Conservation (phyloP, 805 yeast species). For the Hemisphaericaspora nanyangensis region DNA sequence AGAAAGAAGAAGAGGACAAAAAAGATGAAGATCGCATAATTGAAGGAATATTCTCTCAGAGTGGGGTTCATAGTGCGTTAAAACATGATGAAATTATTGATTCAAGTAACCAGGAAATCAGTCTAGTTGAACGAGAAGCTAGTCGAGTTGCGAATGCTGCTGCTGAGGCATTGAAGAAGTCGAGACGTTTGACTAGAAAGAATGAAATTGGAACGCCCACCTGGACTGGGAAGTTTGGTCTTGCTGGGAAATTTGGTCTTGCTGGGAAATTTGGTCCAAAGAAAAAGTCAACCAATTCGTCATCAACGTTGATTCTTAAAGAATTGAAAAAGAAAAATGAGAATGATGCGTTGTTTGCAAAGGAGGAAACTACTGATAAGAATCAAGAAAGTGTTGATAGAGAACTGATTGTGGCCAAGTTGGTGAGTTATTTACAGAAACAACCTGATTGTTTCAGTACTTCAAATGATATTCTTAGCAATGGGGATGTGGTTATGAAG, state of each 20-base stretch:
- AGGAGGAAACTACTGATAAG: conserved; percentile 6
- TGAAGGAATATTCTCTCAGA: conserved; percentile 67
- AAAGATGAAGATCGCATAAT: conserved; percentile 63
- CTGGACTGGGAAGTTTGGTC: conserved; percentile 98
- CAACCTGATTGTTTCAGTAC: conserved; percentile 40
- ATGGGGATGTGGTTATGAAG: conserved; percentile 19
- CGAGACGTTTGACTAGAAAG: conserved; percentile 49
- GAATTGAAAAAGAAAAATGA: conserved; percentile 44
- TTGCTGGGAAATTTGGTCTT: conserved; percentile 82
- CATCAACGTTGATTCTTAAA: conserved; percentile 50
- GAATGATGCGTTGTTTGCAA: conserved; percentile 11
- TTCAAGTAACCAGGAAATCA: conserved; percentile 47
- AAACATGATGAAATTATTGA: conserved; percentile 77
- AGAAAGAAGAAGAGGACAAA: conserved; percentile 25
- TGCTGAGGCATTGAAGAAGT: conserved; percentile 53
- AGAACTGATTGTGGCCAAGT: conserved; percentile 24
- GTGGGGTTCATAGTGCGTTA: conserved; percentile 69
- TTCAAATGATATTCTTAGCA: conserved; percentile 42
- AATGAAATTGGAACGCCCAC: conserved; percentile 77
- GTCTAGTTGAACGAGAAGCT: conserved; percentile 62
- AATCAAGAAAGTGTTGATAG: conserved; percentile 20
- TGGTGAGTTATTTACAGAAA: conserved; percentile 35
- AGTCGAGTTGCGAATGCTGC: conserved; percentile 50
- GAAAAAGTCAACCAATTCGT: conserved; percentile 10
- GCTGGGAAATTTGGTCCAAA: conserved; percentile 59